Evolutionary conservation across 2,329 filamentous ascomycete genomes (phyloP), one percentile per base, ranked within the genome.

Genomic region (Aspergillus sp.): DNA sequence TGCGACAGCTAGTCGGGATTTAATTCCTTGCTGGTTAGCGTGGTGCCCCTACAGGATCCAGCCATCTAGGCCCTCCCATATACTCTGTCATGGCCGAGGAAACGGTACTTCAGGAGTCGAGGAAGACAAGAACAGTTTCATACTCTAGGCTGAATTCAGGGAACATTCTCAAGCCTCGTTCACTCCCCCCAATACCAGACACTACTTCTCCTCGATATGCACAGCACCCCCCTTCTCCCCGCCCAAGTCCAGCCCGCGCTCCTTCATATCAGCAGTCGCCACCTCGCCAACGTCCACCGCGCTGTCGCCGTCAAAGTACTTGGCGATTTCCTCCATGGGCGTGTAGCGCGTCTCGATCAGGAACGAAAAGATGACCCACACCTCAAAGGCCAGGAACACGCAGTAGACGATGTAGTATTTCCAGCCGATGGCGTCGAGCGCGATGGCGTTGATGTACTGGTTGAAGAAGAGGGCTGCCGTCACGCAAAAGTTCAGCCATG

Each of bases 311-410:
- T 64, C 63, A 21, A 71, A 59, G 23, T 56, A 53, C 47, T 57
- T 58, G 10, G 85, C 57, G 49, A 70, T 64, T 55, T 69, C 66
- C 45, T 71, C 69, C 14, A 71, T 48, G 0, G 67, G 63, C 13
- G 66, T 65, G 10, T 61, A 63, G 31, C 64, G 64, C 1, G 68
- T 71, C 55, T 71, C 68, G 6, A 65, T 55, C 49, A 69, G 73
- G 57, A 63, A 69, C 60, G 69, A 70, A 47, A 58, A 74, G 20
- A 73, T 69, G 25, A 69, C 57, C 5, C 59, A 47, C 2, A 71
- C 51, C 32, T 71, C 67, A 32, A 70, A 50, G 1, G 48, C 56
- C 14, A 71, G 60, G 58, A 64, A 71, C 17, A 61, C 57, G 57
- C 64, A 68, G 61, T 71, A 73, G 46, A 67, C 57, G 44, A 70